Base-by-base conservation (phyloP, 371 early-diverging fungal species). In the Mucor lusitanicus region DNA sequence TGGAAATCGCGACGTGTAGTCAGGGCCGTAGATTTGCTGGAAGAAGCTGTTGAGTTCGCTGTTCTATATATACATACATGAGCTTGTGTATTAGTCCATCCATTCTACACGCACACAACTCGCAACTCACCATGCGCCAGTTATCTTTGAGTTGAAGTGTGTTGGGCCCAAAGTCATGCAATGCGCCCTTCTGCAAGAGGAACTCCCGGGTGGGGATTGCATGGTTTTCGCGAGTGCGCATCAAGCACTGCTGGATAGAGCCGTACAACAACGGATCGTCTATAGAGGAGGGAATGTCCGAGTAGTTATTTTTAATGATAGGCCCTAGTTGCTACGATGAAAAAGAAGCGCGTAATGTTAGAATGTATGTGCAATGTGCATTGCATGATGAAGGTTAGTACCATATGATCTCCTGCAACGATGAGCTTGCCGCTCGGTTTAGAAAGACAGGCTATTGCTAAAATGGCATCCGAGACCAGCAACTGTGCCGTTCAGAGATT, bases 341-440 rank as follows among this genome's bases (percentile, higher is more conserved):
- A 1, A 1, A 19, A 35, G 32, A 23, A 46, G 32, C 35, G 13
- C 40, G 40, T 40, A 40, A 40, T 17, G 46, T 46, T 46, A 46
- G 46, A 46, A 46, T 21, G 46, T 19, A 13, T 44, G 9, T 46
- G 9, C 46, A 21, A 21, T 8, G 2, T 46, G 46, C 46, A 46
- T 46, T 40, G 13, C 17, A 61, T 46, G 37, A 3, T 48, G 48
- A 21, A 48, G 48, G 23, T 57, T 59, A n/a, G n/a, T 68, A 77
- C 78, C 72, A 87, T 78, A 64, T 87, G 88, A 70, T 87, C 86
- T 15, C 88, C 88, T 27, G 86, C 88, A 19, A 87, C 74, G 57
- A 87, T 73, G 15, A 87, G 67, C 25, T 80, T 76, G 15, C 86
- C 83, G 17, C 40, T 33, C 0, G 78, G 55, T 23, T 62, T 72